Conservation (phyloP, 208 protist genomes). For the Trypanosoma scelopori region DNA sequence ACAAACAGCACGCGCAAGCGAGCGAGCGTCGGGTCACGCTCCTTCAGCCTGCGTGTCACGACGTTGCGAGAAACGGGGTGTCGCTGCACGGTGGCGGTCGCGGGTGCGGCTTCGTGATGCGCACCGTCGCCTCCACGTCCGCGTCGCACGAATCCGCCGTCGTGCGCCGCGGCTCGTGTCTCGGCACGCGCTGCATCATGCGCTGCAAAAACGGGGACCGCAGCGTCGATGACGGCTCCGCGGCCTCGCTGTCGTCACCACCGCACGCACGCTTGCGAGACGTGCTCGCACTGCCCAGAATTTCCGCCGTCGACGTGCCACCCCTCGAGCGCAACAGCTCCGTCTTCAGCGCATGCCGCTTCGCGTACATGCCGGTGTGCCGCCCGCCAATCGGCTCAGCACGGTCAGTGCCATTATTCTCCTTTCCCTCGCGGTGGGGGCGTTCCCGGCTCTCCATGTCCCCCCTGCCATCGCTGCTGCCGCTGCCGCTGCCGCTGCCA, state of each 20-base stretch:
- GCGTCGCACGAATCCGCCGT: conserved; percentile 29
- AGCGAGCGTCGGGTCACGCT: background rate
- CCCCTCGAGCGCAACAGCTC: conserved; percentile 60
- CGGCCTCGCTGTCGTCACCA: conserved; percentile 3
- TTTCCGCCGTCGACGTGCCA: conserved; percentile 40
- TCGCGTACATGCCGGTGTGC: conserved; percentile 82
- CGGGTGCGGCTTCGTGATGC: conserved; percentile 75
- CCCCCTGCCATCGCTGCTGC: conserved; percentile 10
- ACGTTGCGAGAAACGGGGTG: conserved; percentile 63
- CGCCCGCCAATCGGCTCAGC: conserved; percentile 41
- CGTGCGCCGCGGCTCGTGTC: conserved; percentile 65
- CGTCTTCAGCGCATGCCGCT: conserved; percentile 83
- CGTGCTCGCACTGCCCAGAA: conserved; percentile 56
- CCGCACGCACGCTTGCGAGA: conserved; percentile 35
- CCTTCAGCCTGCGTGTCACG: background rate
- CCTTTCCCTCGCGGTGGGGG: too few relatives aligned
- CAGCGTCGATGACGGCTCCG: conserved; percentile 36
- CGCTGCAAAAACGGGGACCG: conserved; percentile 67
- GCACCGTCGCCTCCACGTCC: conserved; percentile 37
- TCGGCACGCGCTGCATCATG: conserved; percentile 62
- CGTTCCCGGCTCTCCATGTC: conserved; percentile 12
- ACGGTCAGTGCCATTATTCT: background rate
- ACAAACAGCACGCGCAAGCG: too few relatives aligned
- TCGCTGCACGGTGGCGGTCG: conserved; percentile 79
- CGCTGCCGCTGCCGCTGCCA: conserved; percentile 12